Evolutionary conservation across 768 basidiomycete genomes (phyloP).

Genomic region (Lyophyllum semitale): DNA sequence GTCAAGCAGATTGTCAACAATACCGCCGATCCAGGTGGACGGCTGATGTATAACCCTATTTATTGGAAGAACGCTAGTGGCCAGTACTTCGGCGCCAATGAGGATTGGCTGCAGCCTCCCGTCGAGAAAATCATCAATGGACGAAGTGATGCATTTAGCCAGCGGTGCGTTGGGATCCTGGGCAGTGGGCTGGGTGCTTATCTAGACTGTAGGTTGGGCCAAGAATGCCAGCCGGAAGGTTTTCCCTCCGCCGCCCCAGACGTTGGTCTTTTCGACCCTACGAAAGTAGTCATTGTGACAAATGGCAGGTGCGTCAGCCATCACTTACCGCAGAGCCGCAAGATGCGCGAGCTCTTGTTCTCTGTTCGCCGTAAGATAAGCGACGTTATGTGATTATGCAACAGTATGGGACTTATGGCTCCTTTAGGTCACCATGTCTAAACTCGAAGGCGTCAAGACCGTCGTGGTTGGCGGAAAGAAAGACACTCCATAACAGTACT

Average conservation of each 20-base stretch:
- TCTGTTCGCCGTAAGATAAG: slow-evolving; percentile 40
- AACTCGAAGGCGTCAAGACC: slow-evolving; percentile 55
- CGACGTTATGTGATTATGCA: neutral
- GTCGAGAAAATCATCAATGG: slow-evolving; percentile 48
- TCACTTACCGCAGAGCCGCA: neutral
- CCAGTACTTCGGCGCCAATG: slow-evolving; percentile 37
- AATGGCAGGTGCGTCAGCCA: slow-evolving; percentile 45
- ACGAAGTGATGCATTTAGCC: slow-evolving; percentile 50
- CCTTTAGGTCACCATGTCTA: slow-evolving; percentile 60
- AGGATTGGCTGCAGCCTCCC: slow-evolving; percentile 51
- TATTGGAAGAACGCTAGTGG: slow-evolving; percentile 53
- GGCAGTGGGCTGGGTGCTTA: neutral
- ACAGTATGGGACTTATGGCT: neutral
- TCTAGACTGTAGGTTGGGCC: slow-evolving; percentile 38
- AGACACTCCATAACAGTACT: slow-evolving; percentile 53
- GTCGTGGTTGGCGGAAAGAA: slow-evolving; percentile 57
- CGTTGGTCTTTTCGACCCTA: slow-evolving; percentile 47
- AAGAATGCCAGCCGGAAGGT: slow-evolving; percentile 43
- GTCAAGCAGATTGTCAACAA: slow-evolving; percentile 43
- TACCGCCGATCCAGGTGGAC: slow-evolving; percentile 41
- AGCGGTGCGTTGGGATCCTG: slow-evolving; percentile 30
- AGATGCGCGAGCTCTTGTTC: slow-evolving; percentile 53
- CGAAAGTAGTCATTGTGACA: slow-evolving; percentile 52
- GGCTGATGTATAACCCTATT: slow-evolving; percentile 49
- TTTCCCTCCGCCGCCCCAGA: slow-evolving; percentile 34